Percentiles rank a stretch among this genome's conserved stretches.
These are phyloP conservation scores for Diaporthe sp. DNA, from an alignment of 2,329 filamentous ascomycete genomes.

Conservation along the genomic window DNA sequence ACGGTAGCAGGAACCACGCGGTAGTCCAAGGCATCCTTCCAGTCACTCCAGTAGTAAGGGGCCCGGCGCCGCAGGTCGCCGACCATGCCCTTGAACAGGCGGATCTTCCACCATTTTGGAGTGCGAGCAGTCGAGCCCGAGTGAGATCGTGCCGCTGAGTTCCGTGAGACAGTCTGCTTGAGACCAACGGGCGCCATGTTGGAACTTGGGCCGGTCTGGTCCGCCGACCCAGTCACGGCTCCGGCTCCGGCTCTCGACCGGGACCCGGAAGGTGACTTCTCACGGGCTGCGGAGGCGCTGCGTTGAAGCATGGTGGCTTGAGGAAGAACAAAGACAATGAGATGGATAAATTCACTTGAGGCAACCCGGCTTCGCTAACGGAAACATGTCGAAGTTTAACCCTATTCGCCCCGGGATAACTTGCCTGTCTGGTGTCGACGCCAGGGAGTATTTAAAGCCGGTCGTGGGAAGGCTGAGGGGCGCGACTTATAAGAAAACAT, in stretches of 20 bases:
- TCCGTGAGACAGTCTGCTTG: slow-evolving; percentile 28
- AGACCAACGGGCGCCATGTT: slow-evolving; percentile 45
- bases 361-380: not conserved
- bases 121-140: slow-evolving; percentile 2
- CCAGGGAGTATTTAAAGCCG: not conserved
- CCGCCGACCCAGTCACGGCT: slow-evolving; percentile 34
- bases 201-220: not conserved
- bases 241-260: slow-evolving; percentile 32
- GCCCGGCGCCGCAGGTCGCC: slow-evolving; percentile 81
- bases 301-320: not conserved
- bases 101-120: slow-evolving; percentile 79
- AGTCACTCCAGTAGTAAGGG: slow-evolving; percentile 87
- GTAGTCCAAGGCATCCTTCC: slow-evolving; percentile 91
- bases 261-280: slow-evolving; percentile 42
- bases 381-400: not conserved
- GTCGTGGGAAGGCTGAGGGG: not conserved
- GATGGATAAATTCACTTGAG: not conserved
- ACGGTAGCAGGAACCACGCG: slow-evolving; percentile 87
- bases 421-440: not conserved
- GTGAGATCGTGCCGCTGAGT: slow-evolving; percentile 23
- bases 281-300: slow-evolving; percentile 45
- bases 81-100: slow-evolving; percentile 82
- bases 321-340: not conserved
- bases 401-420: not conserved
- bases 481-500: slow-evolving; percentile 15